Base-by-base conservation (phyloP, 495 filamentous ascomycete species). In the Pyrenula aspistea region DNA sequence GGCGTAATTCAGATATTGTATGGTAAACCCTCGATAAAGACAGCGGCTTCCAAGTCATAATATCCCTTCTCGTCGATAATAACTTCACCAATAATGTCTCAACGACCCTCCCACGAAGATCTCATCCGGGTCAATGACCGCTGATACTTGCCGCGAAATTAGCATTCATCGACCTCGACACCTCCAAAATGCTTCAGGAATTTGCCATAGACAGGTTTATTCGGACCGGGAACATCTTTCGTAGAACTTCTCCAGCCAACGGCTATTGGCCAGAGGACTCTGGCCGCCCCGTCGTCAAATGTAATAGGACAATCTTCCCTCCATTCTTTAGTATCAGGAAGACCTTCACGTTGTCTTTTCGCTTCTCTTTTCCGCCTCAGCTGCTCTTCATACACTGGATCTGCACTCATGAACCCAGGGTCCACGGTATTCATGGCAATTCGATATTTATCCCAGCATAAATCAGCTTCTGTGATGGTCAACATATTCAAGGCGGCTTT, bases 401-500 rank as follows among this genome's bases (percentile, higher is more conserved):
- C 71, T 2, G 75, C 66, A 55, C 73, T 76, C 72, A 77, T 70
- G 57, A 71, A 79, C 0, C 73, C 75, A 12, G 74, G 75, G 65
- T 79, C 76, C 8, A 77, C 74, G 0, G 64, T 70, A 58, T 77
- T 77, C 57, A 78, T 74, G 8, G 73, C 72, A 2, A 76, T 68
- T 2, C 64, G 57, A 8, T 63, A 59, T 19, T 49, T 53, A 20
- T 59, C 56, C 76, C 75, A 78, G 2, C 69, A 68, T 12, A 55
- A 19, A 1, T 51, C 55, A 8, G 67, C 67, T 54, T 75, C 71
- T 1, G 72, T 73, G 53, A 72, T 70, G 2, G 74, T 76, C 42
- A 77, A 68, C 73, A 77, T 77, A 59, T 77, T 76, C 23, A 77
- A 62, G 1, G 73, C 75, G 8, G 75, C 75, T 55, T 78, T 76